phyloP scores from a whole-genome alignment of 2,329 filamentous ascomycete species.

The Talaromyces pinophilus region DNA sequence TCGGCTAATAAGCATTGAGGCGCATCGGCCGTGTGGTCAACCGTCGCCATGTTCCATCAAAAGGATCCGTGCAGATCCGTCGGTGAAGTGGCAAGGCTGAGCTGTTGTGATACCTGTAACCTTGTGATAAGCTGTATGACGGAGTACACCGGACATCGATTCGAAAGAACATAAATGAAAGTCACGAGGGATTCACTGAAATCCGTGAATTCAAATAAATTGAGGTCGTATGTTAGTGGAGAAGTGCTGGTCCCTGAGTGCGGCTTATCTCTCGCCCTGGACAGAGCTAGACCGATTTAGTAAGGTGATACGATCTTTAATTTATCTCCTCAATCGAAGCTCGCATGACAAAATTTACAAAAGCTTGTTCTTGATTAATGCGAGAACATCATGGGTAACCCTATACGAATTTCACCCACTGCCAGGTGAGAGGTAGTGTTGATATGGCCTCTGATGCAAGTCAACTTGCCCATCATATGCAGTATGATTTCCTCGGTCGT shows the following conservation, averaged over 20 bases:
- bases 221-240: conserved; percentile 6
- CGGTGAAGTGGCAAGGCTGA: not conserved
- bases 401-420: not conserved
- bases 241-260: not conserved
- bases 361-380: not conserved
- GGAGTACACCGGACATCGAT: not conserved
- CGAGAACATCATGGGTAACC: not conserved
- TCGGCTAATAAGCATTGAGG: conserved; percentile 6
- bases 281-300: not conserved
- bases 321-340: not conserved
- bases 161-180: not conserved
- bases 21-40: not conserved
- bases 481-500: too few species aligned
- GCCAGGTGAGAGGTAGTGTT: not conserved
- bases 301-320: conserved; percentile 3
- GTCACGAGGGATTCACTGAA: not conserved
- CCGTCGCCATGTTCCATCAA: not conserved
- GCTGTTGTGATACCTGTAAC: not conserved
- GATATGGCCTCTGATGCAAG: not conserved
- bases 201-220: not conserved
- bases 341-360: not conserved
- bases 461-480: too few species aligned
- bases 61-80: not conserved
- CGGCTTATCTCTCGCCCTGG: not conserved
- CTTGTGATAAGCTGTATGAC: not conserved